Base-by-base conservation (phyloP, 2,329 filamentous ascomycete genomes). In the Leptographium lundbergii region DNA sequence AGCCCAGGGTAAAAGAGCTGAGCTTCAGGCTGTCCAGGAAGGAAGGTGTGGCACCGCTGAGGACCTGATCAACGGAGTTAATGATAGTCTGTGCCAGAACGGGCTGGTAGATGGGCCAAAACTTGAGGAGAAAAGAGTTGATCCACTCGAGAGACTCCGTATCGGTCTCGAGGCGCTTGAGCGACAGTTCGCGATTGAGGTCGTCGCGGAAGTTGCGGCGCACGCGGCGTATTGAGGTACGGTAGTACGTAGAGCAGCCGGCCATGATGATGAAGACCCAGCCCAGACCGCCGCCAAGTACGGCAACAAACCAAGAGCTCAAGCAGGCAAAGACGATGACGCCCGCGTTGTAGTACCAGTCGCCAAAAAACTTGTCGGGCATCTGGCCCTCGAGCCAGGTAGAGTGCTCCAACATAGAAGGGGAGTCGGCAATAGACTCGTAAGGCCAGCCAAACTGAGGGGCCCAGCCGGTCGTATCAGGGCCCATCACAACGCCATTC, bases 331-430 rank as follows among this genome's bases (percentile, higher is more conserved):
- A 96, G 64, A 92, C 79, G 69, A 99, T 96, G 62, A 99, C 76
- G n/a, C 79, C 94, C 3, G 91, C 85, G 71, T 99, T 99, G 72
- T 99, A 91, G 72, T 97, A 99, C 94, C 94, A 99, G 71, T 97
- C 91, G 69, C 94, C 94, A 70, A 88, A 99, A 71, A 95, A 89
- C 69, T 89, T 89, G 69, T 97, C 91, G 50, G 92, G 84, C 42
- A 99, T 73, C 71, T 86, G 86, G 61, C 84, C 81, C 69, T 99
- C 95, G 27, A 97, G 72, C 76, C 86, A 89, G 1, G 91, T 96
- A 67, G 91, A 83, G 70, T 96, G 91, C 68, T 99, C 91, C 47
- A 94, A 78, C 67, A 95, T 70, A 61, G 83, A 90, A 60, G 87
- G 85, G 14, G 77, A 79, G 34, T 81, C 77, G n/a, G 74, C 73